These are phyloP conservation scores for Pythium folliculosum DNA, from an alignment of 352 stramenopile genomes.

Conservation along the genomic window DNA sequence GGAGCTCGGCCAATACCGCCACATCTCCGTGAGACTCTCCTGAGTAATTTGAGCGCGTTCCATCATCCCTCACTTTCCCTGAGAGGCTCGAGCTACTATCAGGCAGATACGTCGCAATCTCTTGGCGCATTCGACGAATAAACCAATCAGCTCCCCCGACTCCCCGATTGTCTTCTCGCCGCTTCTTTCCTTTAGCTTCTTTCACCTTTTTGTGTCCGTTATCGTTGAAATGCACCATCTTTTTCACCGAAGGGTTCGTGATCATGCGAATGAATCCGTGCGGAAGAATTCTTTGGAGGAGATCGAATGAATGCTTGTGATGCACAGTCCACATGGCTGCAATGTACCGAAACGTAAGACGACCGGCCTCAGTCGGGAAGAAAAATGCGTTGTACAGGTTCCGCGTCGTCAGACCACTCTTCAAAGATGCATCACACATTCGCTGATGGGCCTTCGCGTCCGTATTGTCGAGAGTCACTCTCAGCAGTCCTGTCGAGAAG, in stretches of 20 bases:
- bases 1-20: constrained; percentile 57
- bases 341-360: constrained; percentile 76
- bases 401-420: constrained; percentile 57
- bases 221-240: constrained; percentile 39
- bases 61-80: constrained; percentile 37
- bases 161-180: constrained; percentile 16
- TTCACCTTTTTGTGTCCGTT: constrained; percentile 11
- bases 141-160: constrained; percentile 48
- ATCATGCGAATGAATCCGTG: constrained; percentile 81
- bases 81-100: constrained; percentile 24
- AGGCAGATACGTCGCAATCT: constrained; percentile 49
- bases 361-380: constrained; percentile 49
- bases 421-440: constrained; percentile 75
- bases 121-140: constrained; percentile 67
- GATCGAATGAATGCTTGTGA: constrained; percentile 72
- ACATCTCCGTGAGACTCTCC: constrained; percentile 75
- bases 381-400: constrained; percentile 76
- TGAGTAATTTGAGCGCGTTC: constrained; percentile 63
- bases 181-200: constrained; percentile 16
- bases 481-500: constrained; percentile 59
- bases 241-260: constrained; percentile 52
- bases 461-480: constrained; percentile 71
- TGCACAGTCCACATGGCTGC: constrained; percentile 76
- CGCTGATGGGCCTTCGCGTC: constrained; percentile 54
- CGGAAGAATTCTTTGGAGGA: constrained; percentile 63